Percentiles rank a stretch among this genome's conserved stretches.
These are phyloP conservation scores for Erythrobasidium yunnanense DNA, from an alignment of 768 basidiomycete species.

Conservation along the genomic window DNA sequence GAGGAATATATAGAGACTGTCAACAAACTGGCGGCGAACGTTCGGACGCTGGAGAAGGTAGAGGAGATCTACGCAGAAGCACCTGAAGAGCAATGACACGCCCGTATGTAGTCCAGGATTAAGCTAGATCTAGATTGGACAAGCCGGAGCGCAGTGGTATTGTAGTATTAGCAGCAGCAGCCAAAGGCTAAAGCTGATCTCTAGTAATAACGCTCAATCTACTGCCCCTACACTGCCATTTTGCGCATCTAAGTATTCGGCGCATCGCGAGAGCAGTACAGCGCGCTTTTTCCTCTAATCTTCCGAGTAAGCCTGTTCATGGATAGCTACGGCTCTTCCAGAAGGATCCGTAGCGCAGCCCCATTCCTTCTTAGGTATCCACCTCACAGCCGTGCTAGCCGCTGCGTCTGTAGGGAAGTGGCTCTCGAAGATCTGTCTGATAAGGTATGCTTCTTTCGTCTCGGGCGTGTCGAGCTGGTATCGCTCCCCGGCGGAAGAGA, in stretches of 20 bases:
- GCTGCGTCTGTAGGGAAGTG: constrained; percentile 72
- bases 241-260: too few relatives aligned
- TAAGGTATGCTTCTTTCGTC: constrained; percentile 91
- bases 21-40: constrained; percentile 82
- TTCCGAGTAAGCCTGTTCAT: constrained; percentile 71
- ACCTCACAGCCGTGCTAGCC: constrained; percentile 82
- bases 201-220: too few relatives aligned
- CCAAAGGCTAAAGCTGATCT: too few relatives aligned
- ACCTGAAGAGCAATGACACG: background rate
- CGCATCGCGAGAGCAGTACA: too few relatives aligned
- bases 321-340: constrained; percentile 87
- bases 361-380: constrained; percentile 60
- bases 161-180: too few relatives aligned
- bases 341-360: constrained; percentile 89
- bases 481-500: constrained; percentile 59
- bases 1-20: constrained; percentile 95
- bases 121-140: too few relatives aligned
- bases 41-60: constrained; percentile 69
- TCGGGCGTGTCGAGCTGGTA: constrained; percentile 75
- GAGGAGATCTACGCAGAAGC: constrained; percentile 46
- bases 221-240: too few relatives aligned
- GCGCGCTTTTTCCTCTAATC: too few relatives aligned
- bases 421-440: constrained; percentile 85
- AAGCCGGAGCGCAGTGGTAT: too few relatives aligned
- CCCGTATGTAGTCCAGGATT: background rate